Base-by-base conservation (phyloP, 345 rosid genomes). In the Moringa oleifera region DNA sequence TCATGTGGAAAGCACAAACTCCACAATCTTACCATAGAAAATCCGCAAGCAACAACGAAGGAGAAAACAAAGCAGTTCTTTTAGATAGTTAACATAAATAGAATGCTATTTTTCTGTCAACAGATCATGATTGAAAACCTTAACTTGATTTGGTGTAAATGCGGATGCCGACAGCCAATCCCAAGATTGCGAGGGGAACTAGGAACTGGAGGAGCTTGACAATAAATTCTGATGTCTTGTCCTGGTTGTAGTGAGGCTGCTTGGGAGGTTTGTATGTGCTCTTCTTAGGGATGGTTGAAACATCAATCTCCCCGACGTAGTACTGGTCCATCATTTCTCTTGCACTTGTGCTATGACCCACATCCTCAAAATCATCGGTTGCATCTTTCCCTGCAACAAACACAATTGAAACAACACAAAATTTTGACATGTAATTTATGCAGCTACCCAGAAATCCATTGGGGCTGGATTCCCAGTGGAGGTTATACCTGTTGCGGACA, bases 181-280 rank as follows among this genome's bases (percentile, higher is more conserved):
- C 94, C 64, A 91, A 80, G 77, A 91, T 88, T 21, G 85, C 84
- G 12, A 91, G 71, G 46, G 96, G 98, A 50, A 86, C 84, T 0
- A 86, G 80, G 78, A 88, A 81, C 60, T 88, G 96, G 36, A 88
- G 87, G 73, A 88, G 72, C 86, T 79, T 85, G 79, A 86, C 66
- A 20, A 85, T 78, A 80, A 88, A 88, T 68, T 88, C 91, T 0
- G 91, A 79, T 33, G 90, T 85, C 84, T 86, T 91, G 84, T 88
- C 94, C 61, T 83, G 96, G 66, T 81, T 86, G 84, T 82, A 77
- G 46, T 78, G 79, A 20, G 94, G 87, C 72, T 88, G 88, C 60
- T 88, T 80, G 0, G 90, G 91, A 58, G 94, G 88, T 18, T 77
- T 68, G 64, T 88, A 86, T 15, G 37, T 72, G 46, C 22, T 75